Conservation (phyloP, 371 early-diverging fungal species). For the Neoconidiobolus thromboides region DNA sequence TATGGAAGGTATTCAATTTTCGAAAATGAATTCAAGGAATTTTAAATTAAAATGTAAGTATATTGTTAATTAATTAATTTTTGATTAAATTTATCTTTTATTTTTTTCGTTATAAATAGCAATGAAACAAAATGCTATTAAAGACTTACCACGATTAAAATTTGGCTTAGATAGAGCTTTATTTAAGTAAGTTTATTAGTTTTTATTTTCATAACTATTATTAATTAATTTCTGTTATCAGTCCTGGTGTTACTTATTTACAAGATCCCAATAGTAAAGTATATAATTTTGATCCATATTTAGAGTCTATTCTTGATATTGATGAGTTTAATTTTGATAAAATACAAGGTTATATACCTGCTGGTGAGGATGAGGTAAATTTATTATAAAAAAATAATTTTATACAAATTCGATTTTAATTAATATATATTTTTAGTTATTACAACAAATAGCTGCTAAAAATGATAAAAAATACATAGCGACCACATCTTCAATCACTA, state of each 20-base stretch:
- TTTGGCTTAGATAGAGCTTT: constrained; percentile 54
- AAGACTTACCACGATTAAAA: background rate
- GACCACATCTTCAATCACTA: constrained; percentile 79
- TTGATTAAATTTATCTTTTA: too few species aligned
- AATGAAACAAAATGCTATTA: too few species aligned
- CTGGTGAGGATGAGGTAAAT: constrained; percentile 50
- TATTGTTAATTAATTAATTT: too few species aligned
- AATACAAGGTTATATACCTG: constrained; percentile 51
- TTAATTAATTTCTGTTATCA: constrained; percentile 8
- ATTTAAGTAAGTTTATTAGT: constrained; percentile 35
- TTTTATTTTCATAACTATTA: background rate
- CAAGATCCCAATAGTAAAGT: constrained; percentile 58
- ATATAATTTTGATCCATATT: constrained; percentile 58
- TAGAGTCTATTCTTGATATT: constrained; percentile 58
- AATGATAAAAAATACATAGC: constrained; percentile 38
- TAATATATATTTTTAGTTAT: constrained; percentile 12
- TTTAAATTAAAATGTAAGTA: too few species aligned
- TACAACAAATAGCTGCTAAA: constrained; percentile 22
- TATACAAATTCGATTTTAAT: background rate
- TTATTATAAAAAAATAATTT: background rate
- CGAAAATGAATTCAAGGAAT: too few species aligned
- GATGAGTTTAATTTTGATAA: constrained; percentile 57
- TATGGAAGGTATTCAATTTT: too few species aligned
- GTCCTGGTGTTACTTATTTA: constrained; percentile 69
- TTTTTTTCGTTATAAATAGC: too few species aligned